A percentile compares a stretch with the other conserved stretches of the same genome.
These are phyloP conservation scores for Nicotiana undulata DNA, from an alignment of 257 asterid species.

Conservation along the genomic window DNA sequence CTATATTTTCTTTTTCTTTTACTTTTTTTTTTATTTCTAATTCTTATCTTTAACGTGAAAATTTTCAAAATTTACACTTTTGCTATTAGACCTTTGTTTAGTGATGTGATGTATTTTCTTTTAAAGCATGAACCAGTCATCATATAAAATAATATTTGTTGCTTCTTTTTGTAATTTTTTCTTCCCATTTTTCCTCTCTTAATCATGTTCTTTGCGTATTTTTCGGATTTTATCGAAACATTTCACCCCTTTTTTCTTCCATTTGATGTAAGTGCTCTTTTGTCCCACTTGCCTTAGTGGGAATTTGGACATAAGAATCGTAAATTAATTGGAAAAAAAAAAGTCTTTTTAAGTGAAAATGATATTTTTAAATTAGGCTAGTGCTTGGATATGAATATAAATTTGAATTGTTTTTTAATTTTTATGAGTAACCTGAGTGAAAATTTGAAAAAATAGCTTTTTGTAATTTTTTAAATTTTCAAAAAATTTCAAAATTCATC, in stretches of 20 bases:
- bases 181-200: neutral
- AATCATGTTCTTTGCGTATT: slow-evolving; percentile 7
- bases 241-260: neutral
- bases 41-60: neutral
- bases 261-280: neutral
- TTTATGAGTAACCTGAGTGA: too few species aligned
- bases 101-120: neutral
- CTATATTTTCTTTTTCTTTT: neutral
- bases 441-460: too few species aligned
- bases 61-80: neutral
- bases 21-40: neutral
- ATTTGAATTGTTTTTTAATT: too few species aligned
- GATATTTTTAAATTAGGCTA: too few species aligned
- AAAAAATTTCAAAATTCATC: too few species aligned
- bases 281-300: slow-evolving; percentile 8
- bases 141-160: neutral
- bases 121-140: neutral
- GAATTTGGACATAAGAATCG: too few species aligned
- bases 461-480: too few species aligned
- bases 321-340: too few species aligned
- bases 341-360: too few species aligned
- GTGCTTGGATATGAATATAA: too few species aligned
- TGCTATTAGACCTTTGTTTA: neutral
- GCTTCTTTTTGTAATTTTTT: neutral
- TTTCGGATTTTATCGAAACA: neutral